Percentiles rank a stretch among this genome's conserved stretches.
Evolutionary conservation across 257 asterid species (phyloP).

Genomic region (Thymus quinquecostatus): DNA sequence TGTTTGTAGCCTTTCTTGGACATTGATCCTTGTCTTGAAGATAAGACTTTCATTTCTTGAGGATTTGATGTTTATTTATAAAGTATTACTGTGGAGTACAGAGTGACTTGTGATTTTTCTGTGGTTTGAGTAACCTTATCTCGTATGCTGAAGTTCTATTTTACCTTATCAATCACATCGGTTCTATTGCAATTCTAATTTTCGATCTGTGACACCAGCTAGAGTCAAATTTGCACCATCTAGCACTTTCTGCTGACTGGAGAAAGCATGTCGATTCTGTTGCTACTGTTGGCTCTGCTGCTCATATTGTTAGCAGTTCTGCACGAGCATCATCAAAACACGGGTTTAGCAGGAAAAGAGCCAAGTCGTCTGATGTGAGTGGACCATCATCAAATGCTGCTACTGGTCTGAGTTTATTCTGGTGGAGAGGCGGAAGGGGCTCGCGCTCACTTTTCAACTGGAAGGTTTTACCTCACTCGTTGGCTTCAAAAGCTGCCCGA

Average conservation of each 20-base stretch:
- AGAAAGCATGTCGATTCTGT: conserved; percentile 77
- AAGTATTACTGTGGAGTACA: conserved; percentile 16
- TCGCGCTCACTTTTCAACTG: conserved; percentile 80
- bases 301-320: conserved; percentile 56
- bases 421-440: conserved; percentile 98
- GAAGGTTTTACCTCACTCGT: conserved; percentile 77
- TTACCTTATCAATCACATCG: not conserved
- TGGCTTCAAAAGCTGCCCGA: conserved; percentile 94
- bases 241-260: conserved; percentile 87
- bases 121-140: conserved; percentile 13
- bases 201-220: conserved; percentile 55
- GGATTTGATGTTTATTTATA: conserved; percentile 7
- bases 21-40: conserved; percentile 10
- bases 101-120: not conserved
- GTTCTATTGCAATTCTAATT: not conserved
- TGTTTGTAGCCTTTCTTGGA: not conserved
- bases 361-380: conserved; percentile 47
- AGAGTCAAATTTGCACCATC: conserved; percentile 81
- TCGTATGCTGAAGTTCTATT: not conserved
- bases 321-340: conserved; percentile 62
- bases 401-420: conserved; percentile 69
- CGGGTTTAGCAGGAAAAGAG: conserved; percentile 64
- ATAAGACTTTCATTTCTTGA: conserved; percentile 7
- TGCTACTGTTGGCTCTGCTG: conserved; percentile 79
- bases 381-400: conserved; percentile 62